Evolutionary conservation across 192 early-diverging fungal genomes (phyloP).

Genomic region (Mortierella claussenii): DNA sequence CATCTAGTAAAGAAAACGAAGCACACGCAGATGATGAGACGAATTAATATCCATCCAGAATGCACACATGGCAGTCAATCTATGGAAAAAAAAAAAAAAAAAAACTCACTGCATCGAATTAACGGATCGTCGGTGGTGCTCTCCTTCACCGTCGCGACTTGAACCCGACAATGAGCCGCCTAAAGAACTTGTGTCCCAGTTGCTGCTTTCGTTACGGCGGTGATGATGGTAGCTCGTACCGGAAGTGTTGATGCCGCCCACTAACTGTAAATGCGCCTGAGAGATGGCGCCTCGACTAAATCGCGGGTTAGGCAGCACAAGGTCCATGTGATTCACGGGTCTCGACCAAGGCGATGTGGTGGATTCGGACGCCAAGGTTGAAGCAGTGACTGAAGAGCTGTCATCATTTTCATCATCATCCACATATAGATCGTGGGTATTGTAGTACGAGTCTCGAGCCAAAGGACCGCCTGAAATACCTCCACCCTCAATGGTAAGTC

Average conservation of each 20-base stretch:
- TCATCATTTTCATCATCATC: constrained; percentile 40
- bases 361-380: constrained; percentile 28
- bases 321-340: constrained; percentile 24
- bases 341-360: constrained; percentile 34
- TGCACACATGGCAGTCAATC: neutral
- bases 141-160: constrained; percentile 26
- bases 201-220: neutral
- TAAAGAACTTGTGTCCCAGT: constrained; percentile 41
- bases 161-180: constrained; percentile 41
- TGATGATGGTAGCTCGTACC: neutral
- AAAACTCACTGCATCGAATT: constrained; percentile 48
- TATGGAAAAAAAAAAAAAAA: neutral
- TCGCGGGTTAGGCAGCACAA: constrained; percentile 42
- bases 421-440: constrained; percentile 33
- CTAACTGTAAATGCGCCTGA: constrained; percentile 44
- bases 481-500: neutral
- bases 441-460: constrained; percentile 27
- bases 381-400: constrained; percentile 22
- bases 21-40: neutral
- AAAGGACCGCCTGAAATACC: neutral
- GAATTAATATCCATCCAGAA: neutral
- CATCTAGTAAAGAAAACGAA: constrained; percentile 33
- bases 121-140: constrained; percentile 38
- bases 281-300: constrained; percentile 47
- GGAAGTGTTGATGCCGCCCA: constrained; percentile 3